Base-by-base conservation (phyloP, 2,329 filamentous ascomycete species). In the Cladosporium sp. region DNA sequence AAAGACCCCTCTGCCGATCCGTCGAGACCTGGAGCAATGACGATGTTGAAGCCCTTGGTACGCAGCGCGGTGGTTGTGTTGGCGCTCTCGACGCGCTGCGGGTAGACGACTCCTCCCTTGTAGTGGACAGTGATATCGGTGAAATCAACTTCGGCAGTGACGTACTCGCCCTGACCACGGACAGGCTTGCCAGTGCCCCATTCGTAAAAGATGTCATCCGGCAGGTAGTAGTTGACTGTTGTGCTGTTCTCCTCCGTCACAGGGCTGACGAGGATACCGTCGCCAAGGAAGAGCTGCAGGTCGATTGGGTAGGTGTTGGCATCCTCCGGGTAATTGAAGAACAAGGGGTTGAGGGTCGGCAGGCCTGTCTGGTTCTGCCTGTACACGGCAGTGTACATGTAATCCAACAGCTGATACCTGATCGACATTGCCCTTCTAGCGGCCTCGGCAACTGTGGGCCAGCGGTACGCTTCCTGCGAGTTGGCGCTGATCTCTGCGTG, bases 341-440 rank as follows among this genome's bases (percentile, higher is more conserved):
- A 87, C 34, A 89, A 64, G 0, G 86, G 85, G 59, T 80, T 82
- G 53, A 87, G 71, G 56, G 82, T 74, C 0, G 86, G 85, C 2
- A 74, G 75, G 28, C 86, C 86, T 38, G 78, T 76, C 11, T 72
- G 61, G 13, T 74, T 77, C 63, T 86, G 78, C 54, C 71, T 70
- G 63, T 82, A 73, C 59, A 88, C 74, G 1, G 81, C 79, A 1
- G 86, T 89, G 73, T 90, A 89, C 49, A 87, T 75, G 69, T 89
- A 89, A 60, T 89, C 86, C 16, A 52, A 18, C 14, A 89, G 73
- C 22, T 78, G 76, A 69, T 89, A 89, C 18, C 86, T 78, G 37
- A 83, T 81, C 37, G 78, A 76, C 58, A 89, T 87, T 10, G 81
- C 83, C 53, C 79, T 82, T 52, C 76, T 77, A 0, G 84, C 84